Base-by-base conservation (phyloP, 2,329 filamentous ascomycete genomes). In the Fusarium camptoceras region DNA sequence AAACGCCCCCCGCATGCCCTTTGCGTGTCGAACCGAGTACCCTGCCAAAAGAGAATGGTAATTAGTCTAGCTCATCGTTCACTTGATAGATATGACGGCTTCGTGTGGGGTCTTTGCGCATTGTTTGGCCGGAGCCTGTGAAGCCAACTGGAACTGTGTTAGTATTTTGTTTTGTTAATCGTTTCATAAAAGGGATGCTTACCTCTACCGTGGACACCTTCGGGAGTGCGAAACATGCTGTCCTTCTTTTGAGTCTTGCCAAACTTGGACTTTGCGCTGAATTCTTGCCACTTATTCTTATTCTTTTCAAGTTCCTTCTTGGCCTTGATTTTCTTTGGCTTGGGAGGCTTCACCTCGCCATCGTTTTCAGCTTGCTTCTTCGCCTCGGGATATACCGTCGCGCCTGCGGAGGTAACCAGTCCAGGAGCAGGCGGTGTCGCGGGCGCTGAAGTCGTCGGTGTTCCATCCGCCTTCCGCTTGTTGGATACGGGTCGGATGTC, bases 231-330 rank as follows among this genome's bases (percentile, higher is more conserved):
- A 79, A 98, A 98, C 94, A 98, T 98, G 85, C 94, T 97, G 50
- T 97, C 93, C 82, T 97, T 97, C 83, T 95, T 95, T 43, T 83
- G 81, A 7, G 82, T 72, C 79, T 91, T 91, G 70, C 85, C 88
- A 70, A 89, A 84, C 77, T 93, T 94, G 48, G 86, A 87, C 79
- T 97, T 97, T 76, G 87, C 85, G 71, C 90, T 92, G 80, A 97
- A 99, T 70, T 97, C 93, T 78, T 98, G 92, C 96, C 96, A 99
- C 78, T 96, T 97, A 76, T 83, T 92, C 84, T 97, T 97, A 76
- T 92, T 91, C 68, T 90, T 92, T 83, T 98, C 95, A 25, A 98
- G 86, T 78, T 97, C 93, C 79, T 94, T 96, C 66, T 91, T 96
- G 51, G 94, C 93, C 81, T 94, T 96, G 77, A 94, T 94, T 75